Evolutionary conservation across 2,329 filamentous ascomycete species (phyloP).

Genomic region (Cladophialophora carrionii): DNA sequence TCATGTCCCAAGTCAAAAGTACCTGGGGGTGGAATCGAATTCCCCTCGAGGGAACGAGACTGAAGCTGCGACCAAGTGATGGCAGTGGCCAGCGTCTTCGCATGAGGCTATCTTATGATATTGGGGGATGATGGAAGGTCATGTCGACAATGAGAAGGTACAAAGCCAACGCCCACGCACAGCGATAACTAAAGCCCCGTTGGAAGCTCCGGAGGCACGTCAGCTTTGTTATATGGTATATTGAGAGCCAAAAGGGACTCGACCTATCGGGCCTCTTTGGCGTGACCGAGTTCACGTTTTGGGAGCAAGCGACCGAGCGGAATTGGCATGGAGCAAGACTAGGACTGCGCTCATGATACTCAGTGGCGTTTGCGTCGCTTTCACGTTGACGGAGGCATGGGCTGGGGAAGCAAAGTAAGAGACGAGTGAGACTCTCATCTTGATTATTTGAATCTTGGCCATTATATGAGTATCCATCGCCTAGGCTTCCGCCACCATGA

Average conservation of each 20-base stretch:
- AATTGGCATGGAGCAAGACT: background rate
- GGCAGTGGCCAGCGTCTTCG: background rate
- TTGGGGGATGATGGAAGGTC: background rate
- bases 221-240: background rate
- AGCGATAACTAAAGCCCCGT: background rate
- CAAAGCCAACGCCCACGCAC: background rate
- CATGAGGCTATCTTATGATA: background rate
- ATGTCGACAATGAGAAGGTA: background rate
- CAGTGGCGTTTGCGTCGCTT: background rate
- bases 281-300: too few species aligned
- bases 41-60: background rate
- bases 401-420: background rate
- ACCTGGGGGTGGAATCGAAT: background rate
- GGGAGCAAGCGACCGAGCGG: too few species aligned
- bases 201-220: background rate
- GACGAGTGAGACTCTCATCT: background rate
- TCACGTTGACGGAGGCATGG: background rate
- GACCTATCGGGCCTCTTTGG: background rate
- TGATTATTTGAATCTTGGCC: background rate
- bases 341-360: background rate
- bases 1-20: background rate
- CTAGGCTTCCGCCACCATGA: background rate
- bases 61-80: background rate
- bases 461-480: background rate
- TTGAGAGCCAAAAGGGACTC: background rate